These are phyloP conservation scores for Blastocystis sp. DNA, from an alignment of 352 stramenopile genomes.

Conservation along the genomic window DNA sequence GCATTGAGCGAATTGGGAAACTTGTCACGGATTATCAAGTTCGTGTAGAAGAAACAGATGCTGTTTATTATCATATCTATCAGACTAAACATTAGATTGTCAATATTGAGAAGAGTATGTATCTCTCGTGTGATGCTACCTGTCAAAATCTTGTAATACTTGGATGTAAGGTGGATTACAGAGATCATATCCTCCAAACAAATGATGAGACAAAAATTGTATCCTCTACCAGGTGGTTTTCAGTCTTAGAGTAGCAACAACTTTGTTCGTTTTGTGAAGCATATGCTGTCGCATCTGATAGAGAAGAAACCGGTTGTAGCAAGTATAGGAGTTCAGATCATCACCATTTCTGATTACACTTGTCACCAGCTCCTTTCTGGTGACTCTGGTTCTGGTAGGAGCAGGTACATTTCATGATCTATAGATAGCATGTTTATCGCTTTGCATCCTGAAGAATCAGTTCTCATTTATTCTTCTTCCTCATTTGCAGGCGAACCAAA, in stretches of 20 bases:
- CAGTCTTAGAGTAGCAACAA: not conserved
- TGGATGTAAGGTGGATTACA: not conserved
- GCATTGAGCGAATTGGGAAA: not conserved
- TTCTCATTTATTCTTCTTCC: not conserved
- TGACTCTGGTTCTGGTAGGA: not conserved
- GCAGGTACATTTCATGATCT: not conserved
- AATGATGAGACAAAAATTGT: not conserved
- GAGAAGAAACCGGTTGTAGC: not conserved
- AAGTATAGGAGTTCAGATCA: not conserved
- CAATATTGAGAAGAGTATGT: not conserved
- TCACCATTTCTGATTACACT: not conserved
- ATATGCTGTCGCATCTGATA: not conserved
- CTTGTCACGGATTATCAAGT: not conserved
- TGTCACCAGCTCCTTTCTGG: not conserved
- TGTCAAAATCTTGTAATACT: conserved; percentile 28
- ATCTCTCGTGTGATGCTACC: not conserved
- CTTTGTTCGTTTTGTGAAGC: not conserved
- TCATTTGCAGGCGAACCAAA: not conserved
- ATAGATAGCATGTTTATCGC: not conserved
- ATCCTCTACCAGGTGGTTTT: not conserved
- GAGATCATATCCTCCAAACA: not conserved
- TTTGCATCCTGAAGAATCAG: not conserved
- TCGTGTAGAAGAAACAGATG: conserved; percentile 11
- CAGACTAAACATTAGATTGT: not conserved
- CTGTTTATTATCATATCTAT: not conserved